phyloP scores from a whole-genome alignment of 257 asterid species.

The Salvia rosmarinus region DNA sequence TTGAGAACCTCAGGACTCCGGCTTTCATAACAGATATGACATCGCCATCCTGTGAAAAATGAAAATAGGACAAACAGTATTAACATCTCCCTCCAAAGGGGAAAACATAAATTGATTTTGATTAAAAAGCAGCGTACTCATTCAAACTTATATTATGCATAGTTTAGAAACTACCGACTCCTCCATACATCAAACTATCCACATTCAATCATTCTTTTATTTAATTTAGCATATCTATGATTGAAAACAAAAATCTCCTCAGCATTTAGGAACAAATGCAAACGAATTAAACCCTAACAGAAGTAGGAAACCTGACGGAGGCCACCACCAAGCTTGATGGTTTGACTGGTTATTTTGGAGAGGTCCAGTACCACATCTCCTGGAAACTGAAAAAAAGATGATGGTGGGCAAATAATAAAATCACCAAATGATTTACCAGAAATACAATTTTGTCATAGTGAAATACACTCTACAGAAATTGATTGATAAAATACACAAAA shows the following conservation, averaged over 20 bases:
- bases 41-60: slow-evolving; percentile 74
- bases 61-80: slow-evolving; percentile 1
- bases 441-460: background rate
- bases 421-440: background rate
- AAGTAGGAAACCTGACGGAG: slow-evolving; percentile 74
- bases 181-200: slow-evolving; percentile 4
- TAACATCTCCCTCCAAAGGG: background rate
- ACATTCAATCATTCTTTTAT: background rate
- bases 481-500: background rate
- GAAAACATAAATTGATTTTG: background rate
- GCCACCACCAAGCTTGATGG: slow-evolving; percentile 89
- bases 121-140: background rate
- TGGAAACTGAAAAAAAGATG: slow-evolving; percentile 60
- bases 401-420: background rate
- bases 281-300: slow-evolving; percentile 36
- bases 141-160: slow-evolving; percentile 13
- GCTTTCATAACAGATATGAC: slow-evolving; percentile 69
- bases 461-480: background rate
- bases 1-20: slow-evolving; percentile 72
- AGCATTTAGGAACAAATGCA: background rate
- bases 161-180: background rate
- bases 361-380: slow-evolving; percentile 93
- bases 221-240: background rate
- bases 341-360: slow-evolving; percentile 67
- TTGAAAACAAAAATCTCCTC: background rate